Conservation (phyloP, 768 basidiomycete genomes). For the Pleurotus pulmonarius region DNA sequence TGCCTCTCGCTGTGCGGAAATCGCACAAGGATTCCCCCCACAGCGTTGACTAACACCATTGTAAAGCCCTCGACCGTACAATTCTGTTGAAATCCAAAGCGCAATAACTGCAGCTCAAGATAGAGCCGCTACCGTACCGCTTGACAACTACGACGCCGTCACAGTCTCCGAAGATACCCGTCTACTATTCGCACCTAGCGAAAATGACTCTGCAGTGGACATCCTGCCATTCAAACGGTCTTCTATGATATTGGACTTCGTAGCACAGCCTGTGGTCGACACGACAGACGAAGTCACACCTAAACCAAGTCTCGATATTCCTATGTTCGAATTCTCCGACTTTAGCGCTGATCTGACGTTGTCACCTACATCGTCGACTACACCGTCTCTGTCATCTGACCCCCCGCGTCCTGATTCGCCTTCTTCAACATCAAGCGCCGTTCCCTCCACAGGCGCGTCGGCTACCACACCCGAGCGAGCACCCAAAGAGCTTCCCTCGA, state of each 20-base stretch:
- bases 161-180: background rate
- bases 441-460: background rate
- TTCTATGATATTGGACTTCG: background rate
- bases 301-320: background rate
- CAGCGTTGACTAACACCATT: background rate
- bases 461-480: background rate
- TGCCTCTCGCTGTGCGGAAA: background rate
- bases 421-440: background rate
- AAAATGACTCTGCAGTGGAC: conserved; percentile 4
- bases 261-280: background rate
- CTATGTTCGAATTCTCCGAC: conserved; percentile 4
- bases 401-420: conserved; percentile 1
- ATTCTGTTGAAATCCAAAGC: conserved; percentile 3
- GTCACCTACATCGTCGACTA: conserved; percentile 1
- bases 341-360: background rate
- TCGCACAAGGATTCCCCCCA: background rate
- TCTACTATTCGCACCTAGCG: background rate
- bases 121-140: background rate
- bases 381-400: conserved; percentile 1
- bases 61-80: conserved; percentile 2
- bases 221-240: conserved; percentile 1
- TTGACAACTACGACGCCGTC: conserved; percentile 5
- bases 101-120: conserved; percentile 7
- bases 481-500: conserved; percentile 17
- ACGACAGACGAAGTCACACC: background rate